These are phyloP conservation scores for Passiflora organensis DNA, from an alignment of 345 rosid genomes.

Conservation along the genomic window DNA sequence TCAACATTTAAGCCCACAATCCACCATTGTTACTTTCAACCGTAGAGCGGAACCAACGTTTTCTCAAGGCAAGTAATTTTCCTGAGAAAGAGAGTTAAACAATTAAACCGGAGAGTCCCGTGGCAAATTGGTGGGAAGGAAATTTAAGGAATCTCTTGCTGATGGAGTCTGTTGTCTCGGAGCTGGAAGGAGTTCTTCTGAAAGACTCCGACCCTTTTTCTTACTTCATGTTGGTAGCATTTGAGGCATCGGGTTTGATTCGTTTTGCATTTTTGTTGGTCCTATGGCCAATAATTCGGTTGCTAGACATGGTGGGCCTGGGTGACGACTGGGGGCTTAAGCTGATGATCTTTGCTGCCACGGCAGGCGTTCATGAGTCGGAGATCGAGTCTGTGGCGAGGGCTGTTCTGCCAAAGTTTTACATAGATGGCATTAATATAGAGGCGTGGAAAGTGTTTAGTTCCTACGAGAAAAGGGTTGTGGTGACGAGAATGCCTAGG, in stretches of 20 bases:
- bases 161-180: constrained; percentile 63
- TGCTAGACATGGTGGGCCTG: constrained; percentile 44
- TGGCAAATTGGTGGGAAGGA: too few species aligned
- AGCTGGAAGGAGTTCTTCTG: constrained; percentile 71
- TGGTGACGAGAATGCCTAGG: constrained; percentile 68
- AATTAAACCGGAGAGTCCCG: too few species aligned
- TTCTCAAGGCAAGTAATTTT: constrained; percentile 4
- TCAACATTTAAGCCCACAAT: constrained; percentile 15
- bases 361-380: constrained; percentile 46
- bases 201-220: constrained; percentile 56
- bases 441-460: constrained; percentile 72
- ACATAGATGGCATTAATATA: constrained; percentile 63
- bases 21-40: constrained; percentile 3
- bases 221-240: constrained; percentile 87
- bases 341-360: constrained; percentile 63
- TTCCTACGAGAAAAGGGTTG: constrained; percentile 49
- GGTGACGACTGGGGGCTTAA: constrained; percentile 45
- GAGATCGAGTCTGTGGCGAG: constrained; percentile 81
- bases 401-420: constrained; percentile 84
- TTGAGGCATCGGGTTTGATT: constrained; percentile 73
- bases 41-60: background rate
- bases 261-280: constrained; percentile 58
- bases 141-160: too few species aligned
- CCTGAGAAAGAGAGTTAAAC: background rate
- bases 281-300: constrained; percentile 60